Conservation (phyloP, 2,329 filamentous ascomycete species). For the Geosmithia putterillii region DNA sequence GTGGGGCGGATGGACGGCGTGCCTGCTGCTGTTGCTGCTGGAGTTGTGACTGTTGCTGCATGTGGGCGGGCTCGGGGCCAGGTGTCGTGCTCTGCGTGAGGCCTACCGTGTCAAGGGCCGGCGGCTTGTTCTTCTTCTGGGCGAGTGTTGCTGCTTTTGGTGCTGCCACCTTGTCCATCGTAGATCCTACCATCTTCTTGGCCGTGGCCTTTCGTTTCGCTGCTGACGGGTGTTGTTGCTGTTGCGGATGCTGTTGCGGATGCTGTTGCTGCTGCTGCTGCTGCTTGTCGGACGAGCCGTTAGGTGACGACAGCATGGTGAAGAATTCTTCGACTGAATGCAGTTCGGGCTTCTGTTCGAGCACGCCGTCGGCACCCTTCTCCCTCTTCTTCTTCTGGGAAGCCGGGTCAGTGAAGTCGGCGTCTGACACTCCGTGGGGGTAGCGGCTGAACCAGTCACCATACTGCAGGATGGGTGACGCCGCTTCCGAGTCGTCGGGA, state of each 20-base stretch:
- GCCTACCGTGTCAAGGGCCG: neutral
- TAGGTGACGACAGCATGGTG: conserved; percentile 59
- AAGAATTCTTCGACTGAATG: conserved; percentile 94
- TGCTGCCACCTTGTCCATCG: neutral
- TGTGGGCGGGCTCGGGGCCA: conserved; percentile 7
- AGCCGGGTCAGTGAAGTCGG: conserved; percentile 70
- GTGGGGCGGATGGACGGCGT: conserved; percentile 27
- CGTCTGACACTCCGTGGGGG: conserved; percentile 77
- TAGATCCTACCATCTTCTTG: conserved; percentile 17
- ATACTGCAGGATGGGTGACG: conserved; percentile 74
- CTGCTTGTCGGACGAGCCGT: conserved; percentile 30
- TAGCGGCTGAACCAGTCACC: conserved; percentile 97
- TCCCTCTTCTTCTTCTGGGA: conserved; percentile 53
- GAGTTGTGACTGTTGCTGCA: conserved; percentile 7
- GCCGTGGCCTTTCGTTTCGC: conserved; percentile 22
- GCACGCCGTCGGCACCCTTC: conserved; percentile 71
- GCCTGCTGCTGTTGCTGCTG: conserved; percentile 10
- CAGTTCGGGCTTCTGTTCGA: conserved; percentile 81
- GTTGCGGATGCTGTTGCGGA: too few species aligned
- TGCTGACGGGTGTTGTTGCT: conserved; percentile 1
- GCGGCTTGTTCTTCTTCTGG: conserved; percentile 3
- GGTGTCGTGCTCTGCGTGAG: neutral
- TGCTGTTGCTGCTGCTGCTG: neutral
- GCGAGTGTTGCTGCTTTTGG: conserved; percentile 2
- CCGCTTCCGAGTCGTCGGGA: conserved; percentile 29